These are phyloP conservation scores for Mycosphaerelloides madeirae DNA, from an alignment of 2,329 filamentous ascomycete genomes.

Conservation along the genomic window DNA sequence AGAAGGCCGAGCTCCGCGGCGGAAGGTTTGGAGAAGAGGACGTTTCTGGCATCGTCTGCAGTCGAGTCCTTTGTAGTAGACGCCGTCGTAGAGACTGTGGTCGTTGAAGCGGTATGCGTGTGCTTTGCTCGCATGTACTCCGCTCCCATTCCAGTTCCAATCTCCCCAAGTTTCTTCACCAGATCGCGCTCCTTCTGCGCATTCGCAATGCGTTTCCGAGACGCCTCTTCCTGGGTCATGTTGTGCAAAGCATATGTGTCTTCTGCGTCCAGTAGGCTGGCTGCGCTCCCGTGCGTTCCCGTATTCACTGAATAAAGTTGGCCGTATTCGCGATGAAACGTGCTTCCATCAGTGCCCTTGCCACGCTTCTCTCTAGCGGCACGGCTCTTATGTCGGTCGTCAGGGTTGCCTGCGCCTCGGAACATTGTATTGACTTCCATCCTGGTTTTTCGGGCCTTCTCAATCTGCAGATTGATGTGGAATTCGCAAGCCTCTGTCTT, in stretches of 20 bases:
- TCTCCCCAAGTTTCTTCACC: constrained; percentile 60
- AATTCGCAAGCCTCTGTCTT: constrained; percentile 91
- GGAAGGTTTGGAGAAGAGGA: constrained; percentile 21
- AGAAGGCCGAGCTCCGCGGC: constrained; percentile 40
- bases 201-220: constrained; percentile 60
- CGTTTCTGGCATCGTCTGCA: constrained; percentile 10
- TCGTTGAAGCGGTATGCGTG: constrained; percentile 12
- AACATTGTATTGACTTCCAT: constrained; percentile 74
- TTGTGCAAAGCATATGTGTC: constrained; percentile 56
- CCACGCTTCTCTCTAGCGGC: constrained; percentile 7
- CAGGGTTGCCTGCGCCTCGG: constrained; percentile 13
- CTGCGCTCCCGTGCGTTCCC: constrained; percentile 42
- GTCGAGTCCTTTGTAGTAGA: constrained; percentile 8
- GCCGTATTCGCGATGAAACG: constrained; percentile 54
- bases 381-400: constrained; percentile 13
- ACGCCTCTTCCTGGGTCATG: constrained; percentile 51
- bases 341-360: constrained; percentile 37
- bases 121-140: constrained; percentile 59
- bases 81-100: constrained; percentile 13
- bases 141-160: constrained; percentile 61
- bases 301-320: constrained; percentile 41
- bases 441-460: constrained; percentile 62
- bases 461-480: constrained; percentile 77
- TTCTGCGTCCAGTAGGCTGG: constrained; percentile 61
- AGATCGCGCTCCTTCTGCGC: constrained; percentile 70